Evolutionary conservation across 345 rosid genomes (phyloP).

Genomic region (Boechera stricta): DNA sequence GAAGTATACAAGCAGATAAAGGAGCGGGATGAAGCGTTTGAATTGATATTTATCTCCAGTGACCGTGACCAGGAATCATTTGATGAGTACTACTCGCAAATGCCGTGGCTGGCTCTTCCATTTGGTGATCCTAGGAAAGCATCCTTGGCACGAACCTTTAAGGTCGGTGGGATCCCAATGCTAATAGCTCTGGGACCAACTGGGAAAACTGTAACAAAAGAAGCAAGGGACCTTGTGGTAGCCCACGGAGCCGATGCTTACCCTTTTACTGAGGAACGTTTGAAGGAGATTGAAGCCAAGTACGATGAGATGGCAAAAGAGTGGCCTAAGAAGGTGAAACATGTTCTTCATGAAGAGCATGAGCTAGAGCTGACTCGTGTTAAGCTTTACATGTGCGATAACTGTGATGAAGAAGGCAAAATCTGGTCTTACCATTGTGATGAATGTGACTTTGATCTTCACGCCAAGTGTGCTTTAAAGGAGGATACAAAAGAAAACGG

Average conservation of each 20-base stretch:
- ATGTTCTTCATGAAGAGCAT: constrained; percentile 66
- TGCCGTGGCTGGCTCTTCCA: constrained; percentile 83
- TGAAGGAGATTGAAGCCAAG: constrained; percentile 54
- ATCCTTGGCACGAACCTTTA: constrained; percentile 53
- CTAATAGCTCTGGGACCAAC: constrained; percentile 57
- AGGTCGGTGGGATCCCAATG: constrained; percentile 62
- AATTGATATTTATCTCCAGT: constrained; percentile 67
- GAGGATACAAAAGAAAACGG: constrained; percentile 13
- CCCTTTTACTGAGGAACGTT: constrained; percentile 66
- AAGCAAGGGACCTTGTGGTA: constrained; percentile 50
- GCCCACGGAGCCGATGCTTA: constrained; percentile 63
- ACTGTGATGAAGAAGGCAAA: constrained; percentile 50
- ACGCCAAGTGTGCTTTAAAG: constrained; percentile 60
- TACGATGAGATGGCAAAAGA: constrained; percentile 64
- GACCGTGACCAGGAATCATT: constrained; percentile 62
- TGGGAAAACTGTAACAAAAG: constrained; percentile 56
- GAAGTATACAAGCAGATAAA: constrained; percentile 66
- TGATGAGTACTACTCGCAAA: constrained; percentile 54
- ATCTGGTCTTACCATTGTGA: constrained; percentile 63
- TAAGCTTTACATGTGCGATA: constrained; percentile 46
- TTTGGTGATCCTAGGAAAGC: constrained; percentile 64
- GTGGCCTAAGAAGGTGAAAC: constrained; percentile 74
- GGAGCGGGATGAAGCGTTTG: constrained; percentile 55
- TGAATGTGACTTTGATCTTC: constrained; percentile 73
- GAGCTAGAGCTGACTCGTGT: constrained; percentile 60